Percentiles rank a stretch among this genome's conserved stretches.
Evolutionary conservation across 2,329 filamentous ascomycete genomes (phyloP).

Genomic region (Aureobasidium sp.): DNA sequence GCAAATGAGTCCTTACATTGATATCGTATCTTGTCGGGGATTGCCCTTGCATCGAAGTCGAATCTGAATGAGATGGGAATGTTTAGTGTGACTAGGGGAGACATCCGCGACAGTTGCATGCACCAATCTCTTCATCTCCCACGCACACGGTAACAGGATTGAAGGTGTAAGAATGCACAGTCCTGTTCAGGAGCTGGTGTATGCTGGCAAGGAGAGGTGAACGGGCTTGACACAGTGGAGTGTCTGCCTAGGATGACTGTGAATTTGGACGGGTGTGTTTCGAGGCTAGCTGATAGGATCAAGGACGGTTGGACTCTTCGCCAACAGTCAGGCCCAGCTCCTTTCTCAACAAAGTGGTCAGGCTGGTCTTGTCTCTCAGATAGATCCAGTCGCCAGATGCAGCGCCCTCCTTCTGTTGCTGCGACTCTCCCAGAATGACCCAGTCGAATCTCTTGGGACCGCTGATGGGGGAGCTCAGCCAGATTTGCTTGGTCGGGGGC

Average conservation of each 20-base stretch:
- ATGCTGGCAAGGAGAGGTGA: neutral
- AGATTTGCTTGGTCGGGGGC: slow-evolving; percentile 94
- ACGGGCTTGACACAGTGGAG: neutral
- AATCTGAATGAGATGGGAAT: neutral
- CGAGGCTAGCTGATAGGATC: neutral
- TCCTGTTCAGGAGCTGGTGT: neutral
- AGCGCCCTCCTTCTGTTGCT: slow-evolving; percentile 72
- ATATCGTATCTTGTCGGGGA: neutral
- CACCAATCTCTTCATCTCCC: neutral
- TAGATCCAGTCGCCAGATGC: slow-evolving; percentile 78
- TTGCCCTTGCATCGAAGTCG: neutral
- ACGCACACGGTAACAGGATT: neutral
- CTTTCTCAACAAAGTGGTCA: slow-evolving; percentile 64
- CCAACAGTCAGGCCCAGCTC: slow-evolving; percentile 66
- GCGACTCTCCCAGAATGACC: slow-evolving; percentile 64
- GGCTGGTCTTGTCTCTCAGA: slow-evolving; percentile 67
- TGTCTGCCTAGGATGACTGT: neutral
- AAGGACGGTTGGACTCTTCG: slow-evolving; percentile 16
- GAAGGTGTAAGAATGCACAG: neutral
- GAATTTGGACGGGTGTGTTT: neutral
- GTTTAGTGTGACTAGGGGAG: neutral
- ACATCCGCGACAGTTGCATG: neutral
- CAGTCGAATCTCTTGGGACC: slow-evolving; percentile 95
- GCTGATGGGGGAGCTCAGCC: slow-evolving; percentile 84
- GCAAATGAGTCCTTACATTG: neutral